phyloP scores from a whole-genome alignment of 305 asterid genomes.

The Vinca major region DNA sequence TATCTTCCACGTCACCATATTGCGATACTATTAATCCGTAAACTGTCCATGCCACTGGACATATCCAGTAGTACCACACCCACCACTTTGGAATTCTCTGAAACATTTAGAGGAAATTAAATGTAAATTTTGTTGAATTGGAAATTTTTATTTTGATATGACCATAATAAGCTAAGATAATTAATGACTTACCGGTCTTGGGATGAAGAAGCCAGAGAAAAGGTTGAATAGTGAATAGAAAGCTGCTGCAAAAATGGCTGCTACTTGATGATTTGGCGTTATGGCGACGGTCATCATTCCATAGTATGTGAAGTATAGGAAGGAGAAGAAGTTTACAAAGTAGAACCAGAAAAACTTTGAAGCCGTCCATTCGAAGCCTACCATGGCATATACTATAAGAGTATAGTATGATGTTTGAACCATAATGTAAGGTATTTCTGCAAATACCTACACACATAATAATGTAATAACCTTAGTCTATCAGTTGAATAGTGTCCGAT shows the following conservation, averaged over 20 bases:
- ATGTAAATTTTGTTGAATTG: not conserved
- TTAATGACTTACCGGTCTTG: conserved; percentile 66
- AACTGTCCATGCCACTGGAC: conserved; percentile 92
- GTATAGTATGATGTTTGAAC: conserved; percentile 62
- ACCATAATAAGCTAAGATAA: not conserved
- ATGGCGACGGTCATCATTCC: conserved; percentile 93
- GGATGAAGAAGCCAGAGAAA: conserved; percentile 85
- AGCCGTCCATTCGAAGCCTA: conserved; percentile 72
- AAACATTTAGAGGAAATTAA: not conserved
- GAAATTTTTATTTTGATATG: not conserved
- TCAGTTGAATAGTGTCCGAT: not conserved
- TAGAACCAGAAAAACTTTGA: conserved; percentile 87
- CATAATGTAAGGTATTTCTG: conserved; percentile 62
- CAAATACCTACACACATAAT: conserved; percentile 37
- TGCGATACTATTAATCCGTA: conserved; percentile 77
- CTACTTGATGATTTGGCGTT: conserved; percentile 92
- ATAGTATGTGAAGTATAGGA: conserved; percentile 84
- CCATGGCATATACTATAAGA: conserved; percentile 68
- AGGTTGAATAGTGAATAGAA: conserved; percentile 68
- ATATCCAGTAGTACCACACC: conserved; percentile 63
- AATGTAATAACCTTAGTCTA: not conserved
- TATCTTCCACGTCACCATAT: conserved; percentile 48
- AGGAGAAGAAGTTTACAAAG: conserved; percentile 61
- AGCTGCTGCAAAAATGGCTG: conserved; percentile 77
- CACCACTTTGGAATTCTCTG: conserved; percentile 34